Base-by-base conservation (phyloP, 2,329 filamentous ascomycete genomes). In the Fusarium stilboides region DNA sequence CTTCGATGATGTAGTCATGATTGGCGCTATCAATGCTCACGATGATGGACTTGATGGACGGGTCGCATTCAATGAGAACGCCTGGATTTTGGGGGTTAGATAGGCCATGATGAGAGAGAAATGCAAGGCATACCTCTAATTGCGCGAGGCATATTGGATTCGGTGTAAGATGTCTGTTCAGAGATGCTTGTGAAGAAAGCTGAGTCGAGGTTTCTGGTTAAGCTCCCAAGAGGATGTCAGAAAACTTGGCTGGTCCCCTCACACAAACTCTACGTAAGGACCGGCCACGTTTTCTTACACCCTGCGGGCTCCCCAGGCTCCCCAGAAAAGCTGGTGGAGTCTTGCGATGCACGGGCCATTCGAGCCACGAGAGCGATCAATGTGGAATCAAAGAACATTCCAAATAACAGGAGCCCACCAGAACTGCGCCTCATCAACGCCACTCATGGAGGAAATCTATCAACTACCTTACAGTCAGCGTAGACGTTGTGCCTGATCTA, bases 11-110 rank as follows among this genome's bases (percentile, higher is more conserved):
- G 77, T 89, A 93, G 69, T 91, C 89, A 79, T 94, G 89, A 70
- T 86, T 85, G 59, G 88, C 84, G 73, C 84, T 87, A 79, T 95
- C 91, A 71, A 95, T 92, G 75, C 90, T 92, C 72, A 92, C 84
- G 75, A 95, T 91, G 83, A 94, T 94, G 68, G 92, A 92, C 80
- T 94, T 94, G 85, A 95, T 94, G 44, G 91, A 93, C n/a, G 92
- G 91, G 77, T 95, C 92, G 80, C 91, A 94, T 79, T 94, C 89
- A 79, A 95, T 89, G 69, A 95, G 86, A 28, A 93, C 90, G 66
- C 92, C 92, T 88, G 20, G 44, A 36, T 26, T 20, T 20, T 33
- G 20, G 31, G 40, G 19, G 54, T 60, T n/a, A 54, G 59, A 31
- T 39, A 44, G 37, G 26, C 24, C 19, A 15, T 6, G n/a, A 22